Conservation (phyloP, 495 filamentous ascomycete species). For the Penicillium roqueforti region DNA sequence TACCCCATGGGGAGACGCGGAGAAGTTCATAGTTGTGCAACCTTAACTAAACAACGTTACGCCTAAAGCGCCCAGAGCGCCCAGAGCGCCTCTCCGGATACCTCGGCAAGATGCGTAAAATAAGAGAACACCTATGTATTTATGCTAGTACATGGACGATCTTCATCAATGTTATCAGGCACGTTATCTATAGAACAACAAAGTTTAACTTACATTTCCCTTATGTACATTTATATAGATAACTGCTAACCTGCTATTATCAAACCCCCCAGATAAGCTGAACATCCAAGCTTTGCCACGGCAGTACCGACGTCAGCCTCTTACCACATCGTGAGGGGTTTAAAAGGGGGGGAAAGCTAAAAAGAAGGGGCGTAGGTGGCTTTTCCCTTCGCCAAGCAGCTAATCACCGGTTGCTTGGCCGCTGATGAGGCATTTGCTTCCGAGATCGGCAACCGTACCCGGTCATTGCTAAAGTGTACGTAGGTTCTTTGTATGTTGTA, state of each 20-base stretch:
- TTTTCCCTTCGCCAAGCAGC: not conserved
- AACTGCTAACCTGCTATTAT: too few species aligned
- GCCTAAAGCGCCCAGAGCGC: not conserved
- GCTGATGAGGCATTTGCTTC: not conserved
- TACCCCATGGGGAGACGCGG: conserved; percentile 4
- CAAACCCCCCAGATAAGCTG: not conserved
- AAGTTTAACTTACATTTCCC: not conserved
- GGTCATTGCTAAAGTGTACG: not conserved
- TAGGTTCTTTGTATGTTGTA: not conserved
- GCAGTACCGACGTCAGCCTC: not conserved
- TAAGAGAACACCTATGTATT: too few species aligned
- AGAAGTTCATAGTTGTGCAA: not conserved
- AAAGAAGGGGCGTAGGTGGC: not conserved
- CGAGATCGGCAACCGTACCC: not conserved
- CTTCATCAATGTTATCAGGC: not conserved
- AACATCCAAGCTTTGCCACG: not conserved
- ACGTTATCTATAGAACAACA: not conserved
- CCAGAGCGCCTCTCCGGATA: not conserved
- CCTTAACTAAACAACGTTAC: conserved; percentile 1
- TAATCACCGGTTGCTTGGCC: not conserved
- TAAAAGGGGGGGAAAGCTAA: not conserved
- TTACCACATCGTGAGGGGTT: not conserved
- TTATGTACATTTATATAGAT: too few species aligned
- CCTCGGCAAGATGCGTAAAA: too few species aligned
- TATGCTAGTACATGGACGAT: too few species aligned